Conservation (phyloP, 306 rosid species). For the Dalbergia cochinchinensis region DNA sequence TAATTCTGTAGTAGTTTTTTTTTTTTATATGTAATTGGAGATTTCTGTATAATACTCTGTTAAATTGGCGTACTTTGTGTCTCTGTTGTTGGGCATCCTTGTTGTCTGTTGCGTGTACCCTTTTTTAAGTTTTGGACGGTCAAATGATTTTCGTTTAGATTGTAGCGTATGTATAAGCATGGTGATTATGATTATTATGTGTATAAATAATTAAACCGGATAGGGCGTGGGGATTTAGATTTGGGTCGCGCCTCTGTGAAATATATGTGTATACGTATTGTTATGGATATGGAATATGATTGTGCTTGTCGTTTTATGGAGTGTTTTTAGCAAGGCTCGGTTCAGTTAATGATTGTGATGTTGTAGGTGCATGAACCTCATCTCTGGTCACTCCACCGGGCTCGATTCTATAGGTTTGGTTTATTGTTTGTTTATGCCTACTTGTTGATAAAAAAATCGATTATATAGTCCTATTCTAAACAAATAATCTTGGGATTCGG, state of each 20-base stretch:
- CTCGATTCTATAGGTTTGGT: slow-evolving; percentile 9
- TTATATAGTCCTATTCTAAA: not conserved
- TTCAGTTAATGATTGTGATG: slow-evolving; percentile 31
- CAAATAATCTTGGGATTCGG: slow-evolving; percentile 14
- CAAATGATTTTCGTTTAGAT: slow-evolving; percentile 25
- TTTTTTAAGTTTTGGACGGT: slow-evolving; percentile 25
- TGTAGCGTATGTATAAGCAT: slow-evolving; percentile 17
- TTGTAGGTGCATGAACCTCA: slow-evolving; percentile 53
- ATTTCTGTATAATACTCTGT: slow-evolving; percentile 42
- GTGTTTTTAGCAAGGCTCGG: slow-evolving; percentile 10
- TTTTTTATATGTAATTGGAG: not conserved
- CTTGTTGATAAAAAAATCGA: not conserved
- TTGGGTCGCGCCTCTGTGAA: slow-evolving; percentile 17
- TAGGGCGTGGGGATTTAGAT: not conserved
- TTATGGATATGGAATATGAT: not conserved
- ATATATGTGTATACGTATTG: not conserved
- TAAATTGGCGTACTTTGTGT: not conserved
- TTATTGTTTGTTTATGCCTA: slow-evolving; percentile 19
- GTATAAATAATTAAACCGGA: slow-evolving; percentile 29
- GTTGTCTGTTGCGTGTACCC: not conserved
- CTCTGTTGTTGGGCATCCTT: not conserved
- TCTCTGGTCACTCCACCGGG: not conserved
- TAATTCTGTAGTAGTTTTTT: not conserved
- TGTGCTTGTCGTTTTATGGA: slow-evolving; percentile 38
- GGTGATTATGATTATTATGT: slow-evolving; percentile 14